Evolutionary conservation across 345 rosid genomes (phyloP).

Genomic region (Pseudoturritis turrita): DNA sequence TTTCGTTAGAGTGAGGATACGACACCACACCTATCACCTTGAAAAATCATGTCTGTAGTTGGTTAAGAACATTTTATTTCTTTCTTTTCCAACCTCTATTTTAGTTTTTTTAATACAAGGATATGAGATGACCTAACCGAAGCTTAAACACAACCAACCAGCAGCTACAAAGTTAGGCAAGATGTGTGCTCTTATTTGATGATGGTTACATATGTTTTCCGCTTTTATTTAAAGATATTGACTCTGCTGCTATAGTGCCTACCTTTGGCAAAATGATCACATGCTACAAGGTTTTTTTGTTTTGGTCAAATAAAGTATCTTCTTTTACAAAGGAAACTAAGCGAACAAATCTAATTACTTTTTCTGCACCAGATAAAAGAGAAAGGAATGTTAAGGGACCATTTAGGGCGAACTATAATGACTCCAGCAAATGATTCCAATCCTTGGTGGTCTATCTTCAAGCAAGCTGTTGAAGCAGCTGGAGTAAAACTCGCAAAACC

Average conservation of each 20-base stretch:
- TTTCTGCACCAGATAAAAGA: slow-evolving; percentile 41
- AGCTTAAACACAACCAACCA: not conserved
- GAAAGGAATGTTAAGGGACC: slow-evolving; percentile 61
- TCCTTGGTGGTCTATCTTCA: slow-evolving; percentile 90
- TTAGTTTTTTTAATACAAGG: not conserved
- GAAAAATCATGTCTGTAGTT: not conserved
- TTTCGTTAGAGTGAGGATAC: not conserved
- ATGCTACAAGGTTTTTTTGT: no score
- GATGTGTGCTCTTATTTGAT: not conserved
- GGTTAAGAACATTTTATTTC: not conserved
- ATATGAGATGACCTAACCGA: not conserved
- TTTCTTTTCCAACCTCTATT: not conserved
- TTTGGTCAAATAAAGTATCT: no score
- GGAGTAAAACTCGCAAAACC: slow-evolving; percentile 82
- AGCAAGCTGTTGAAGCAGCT: slow-evolving; percentile 56
- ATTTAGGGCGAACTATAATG: slow-evolving; percentile 53
- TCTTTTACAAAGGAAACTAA: not conserved
- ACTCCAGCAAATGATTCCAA: slow-evolving; percentile 69
- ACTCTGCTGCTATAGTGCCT: not conserved
- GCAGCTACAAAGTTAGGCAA: not conserved
- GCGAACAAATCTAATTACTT: not conserved
- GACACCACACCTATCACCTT: not conserved
- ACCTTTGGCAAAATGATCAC: not conserved
- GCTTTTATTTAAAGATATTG: not conserved
- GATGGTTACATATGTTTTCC: not conserved